Evolutionary conservation across 2,329 filamentous ascomycete genomes (phyloP).

Genomic region (Endocalyx cinctus): DNA sequence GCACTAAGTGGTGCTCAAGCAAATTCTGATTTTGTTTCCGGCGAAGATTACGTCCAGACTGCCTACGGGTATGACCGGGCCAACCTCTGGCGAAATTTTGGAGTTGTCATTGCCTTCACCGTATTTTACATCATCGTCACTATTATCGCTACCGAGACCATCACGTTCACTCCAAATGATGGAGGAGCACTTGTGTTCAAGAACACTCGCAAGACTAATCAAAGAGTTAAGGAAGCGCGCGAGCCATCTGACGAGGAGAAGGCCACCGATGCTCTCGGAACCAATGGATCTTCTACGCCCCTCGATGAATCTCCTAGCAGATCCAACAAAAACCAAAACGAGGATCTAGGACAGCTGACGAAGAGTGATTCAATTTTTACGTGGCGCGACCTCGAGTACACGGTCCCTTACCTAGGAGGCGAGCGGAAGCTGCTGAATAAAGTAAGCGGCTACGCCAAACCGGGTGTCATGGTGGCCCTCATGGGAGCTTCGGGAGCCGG

Average conservation of each 20-base stretch:
- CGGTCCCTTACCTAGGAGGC: slow-evolving; percentile 63
- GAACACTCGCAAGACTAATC: slow-evolving; percentile 57
- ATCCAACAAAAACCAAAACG: slow-evolving; percentile 19
- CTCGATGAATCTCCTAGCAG: slow-evolving; percentile 10
- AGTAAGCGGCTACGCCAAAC: slow-evolving; percentile 74
- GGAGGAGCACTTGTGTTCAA: slow-evolving; percentile 71
- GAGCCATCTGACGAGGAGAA: slow-evolving; percentile 56
- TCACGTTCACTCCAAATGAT: slow-evolving; percentile 57
- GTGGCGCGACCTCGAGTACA: slow-evolving; percentile 67
- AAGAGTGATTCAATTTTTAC: slow-evolving; percentile 64
- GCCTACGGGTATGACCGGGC: slow-evolving; percentile 50
- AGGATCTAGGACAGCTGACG: slow-evolving; percentile 41
- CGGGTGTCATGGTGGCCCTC: slow-evolving; percentile 73
- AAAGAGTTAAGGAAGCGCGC: slow-evolving; percentile 39
- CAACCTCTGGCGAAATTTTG: slow-evolving; percentile 73
- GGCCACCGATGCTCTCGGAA: slow-evolving; percentile 23
- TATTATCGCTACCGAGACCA: slow-evolving; percentile 62
- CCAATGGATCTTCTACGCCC: slow-evolving; percentile 20
- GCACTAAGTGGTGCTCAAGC: slow-evolving; percentile 46
- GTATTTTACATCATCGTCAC: slow-evolving; percentile 71
- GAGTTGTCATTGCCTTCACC: slow-evolving; percentile 70
- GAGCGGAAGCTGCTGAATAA: slow-evolving; percentile 60
- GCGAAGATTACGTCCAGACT: slow-evolving; percentile 49
- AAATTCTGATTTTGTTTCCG: slow-evolving; percentile 45
- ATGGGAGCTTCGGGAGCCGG: slow-evolving; percentile 80